These are phyloP conservation scores for Chlorophyllum brunneum DNA, from an alignment of 768 basidiomycete species.

Conservation along the genomic window DNA sequence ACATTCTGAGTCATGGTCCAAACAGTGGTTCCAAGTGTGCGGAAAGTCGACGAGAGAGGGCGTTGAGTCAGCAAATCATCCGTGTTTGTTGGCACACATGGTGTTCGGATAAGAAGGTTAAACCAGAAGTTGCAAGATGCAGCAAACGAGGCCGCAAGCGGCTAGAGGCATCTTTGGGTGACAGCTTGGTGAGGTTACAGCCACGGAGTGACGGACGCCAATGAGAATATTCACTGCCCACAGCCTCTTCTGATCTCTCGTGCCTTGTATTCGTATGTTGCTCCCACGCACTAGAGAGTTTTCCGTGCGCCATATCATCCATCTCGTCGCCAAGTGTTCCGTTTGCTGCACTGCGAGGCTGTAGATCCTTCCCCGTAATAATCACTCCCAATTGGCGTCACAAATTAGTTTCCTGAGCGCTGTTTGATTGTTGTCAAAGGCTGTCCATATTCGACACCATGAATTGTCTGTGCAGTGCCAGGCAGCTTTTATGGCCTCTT, in stretches of 20 bases:
- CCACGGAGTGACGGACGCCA: conserved; percentile 11
- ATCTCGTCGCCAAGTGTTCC: too few species aligned
- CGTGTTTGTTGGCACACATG: conserved; percentile 4
- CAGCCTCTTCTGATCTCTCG: conserved; percentile 5
- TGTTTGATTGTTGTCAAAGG: conserved; percentile 12
- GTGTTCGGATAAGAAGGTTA: conserved; percentile 6
- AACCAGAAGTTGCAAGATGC: conserved; percentile 8
- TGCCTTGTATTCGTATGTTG: conserved; percentile 1
- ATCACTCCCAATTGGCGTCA: neutral
- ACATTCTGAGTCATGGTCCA: conserved; percentile 26
- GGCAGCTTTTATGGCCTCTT: neutral
- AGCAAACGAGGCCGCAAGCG: conserved; percentile 3
- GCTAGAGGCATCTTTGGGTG: conserved; percentile 8
- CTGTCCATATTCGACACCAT: neutral
- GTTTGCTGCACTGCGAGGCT: too few species aligned
- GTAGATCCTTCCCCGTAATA: neutral
- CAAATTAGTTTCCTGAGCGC: neutral
- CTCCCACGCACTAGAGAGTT: too few species aligned
- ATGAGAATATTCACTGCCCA: conserved; percentile 3
- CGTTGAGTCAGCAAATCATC: conserved; percentile 25
- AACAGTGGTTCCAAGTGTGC: conserved; percentile 10
- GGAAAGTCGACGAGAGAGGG: conserved; percentile 23
- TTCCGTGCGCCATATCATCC: too few species aligned
- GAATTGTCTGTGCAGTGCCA: neutral
- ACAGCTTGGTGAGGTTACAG: conserved; percentile 10